Evolutionary conservation across 257 asterid genomes (phyloP), one percentile per base, ranked within the genome.

Genomic region (Gentiana straminea): DNA sequence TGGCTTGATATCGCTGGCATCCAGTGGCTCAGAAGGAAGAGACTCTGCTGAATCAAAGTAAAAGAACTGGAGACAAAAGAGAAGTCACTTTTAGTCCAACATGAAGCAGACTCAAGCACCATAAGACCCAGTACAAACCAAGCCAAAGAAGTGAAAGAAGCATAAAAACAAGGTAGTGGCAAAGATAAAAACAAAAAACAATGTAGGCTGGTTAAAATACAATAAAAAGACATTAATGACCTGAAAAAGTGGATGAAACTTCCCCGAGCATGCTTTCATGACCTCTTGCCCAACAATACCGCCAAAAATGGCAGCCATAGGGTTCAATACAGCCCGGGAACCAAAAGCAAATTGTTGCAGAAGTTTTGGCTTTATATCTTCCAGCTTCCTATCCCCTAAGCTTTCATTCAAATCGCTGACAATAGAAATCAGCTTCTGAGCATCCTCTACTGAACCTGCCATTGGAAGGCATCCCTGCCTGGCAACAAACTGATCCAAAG

Each of bases 241-340:
- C 95, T 89, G 97, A 60, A 78, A 80, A 43, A 89, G 89, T 3
- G 97, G 95, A 73, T 89, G 95, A 64, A 89, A 89, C 76, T 89
- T 89, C 65, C 95, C 95, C 59, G 97, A 83, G 84, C 97, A 89
- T 45, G 97, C 97, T 82, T 89, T 89, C 78, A 89, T 57, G 73
- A 89, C 87, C 75, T 89, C 97, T 83, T 89, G 97, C 43, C 95
- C 97, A 49, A 89, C 95, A 73, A 89, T 78, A 66, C 97, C 97
- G 62, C 97, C 97, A 70, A 86, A 89, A 86, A 89, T 89, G 75
- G 95, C 97, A 71, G 97, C 95, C 95, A 89, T 83, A 54, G 97
- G 95, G 67, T 86, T 89, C 64, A 89, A 79, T 46, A 86, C 90
- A 49, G 95, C 97, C 54, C 95, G 84, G 35, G 95, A 84, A 62